Percentiles rank a stretch among this genome's conserved stretches.
Evolutionary conservation across 345 rosid species (phyloP).

Genomic region (Populus alba): DNA sequence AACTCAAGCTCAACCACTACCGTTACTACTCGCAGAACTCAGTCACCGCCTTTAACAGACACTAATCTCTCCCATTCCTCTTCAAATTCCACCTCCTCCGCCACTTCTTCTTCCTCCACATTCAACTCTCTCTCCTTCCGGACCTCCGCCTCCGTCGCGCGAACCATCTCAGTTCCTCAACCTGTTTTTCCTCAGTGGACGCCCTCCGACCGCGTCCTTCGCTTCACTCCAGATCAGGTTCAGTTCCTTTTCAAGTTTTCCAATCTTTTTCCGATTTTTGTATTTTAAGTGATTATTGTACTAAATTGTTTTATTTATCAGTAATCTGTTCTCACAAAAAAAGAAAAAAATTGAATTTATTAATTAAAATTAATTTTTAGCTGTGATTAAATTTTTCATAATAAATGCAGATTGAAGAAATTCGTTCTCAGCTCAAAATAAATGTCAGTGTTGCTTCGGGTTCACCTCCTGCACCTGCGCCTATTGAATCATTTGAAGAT

Average conservation of each 20-base stretch:
- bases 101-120: background rate
- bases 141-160: background rate
- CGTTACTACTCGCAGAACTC: background rate
- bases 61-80: constrained; percentile 9
- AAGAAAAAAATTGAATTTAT: background rate
- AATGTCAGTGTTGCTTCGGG: constrained; percentile 33
- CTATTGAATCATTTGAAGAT: constrained; percentile 37
- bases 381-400: background rate
- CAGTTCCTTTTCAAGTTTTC: background rate
- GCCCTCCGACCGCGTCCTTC: constrained; percentile 43
- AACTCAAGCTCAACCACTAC: constrained; percentile 9
- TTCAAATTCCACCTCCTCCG: constrained; percentile 9
- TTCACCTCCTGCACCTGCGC: constrained; percentile 32
- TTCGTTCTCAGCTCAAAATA: constrained; percentile 33
- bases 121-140: constrained; percentile 16
- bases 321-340: background rate
- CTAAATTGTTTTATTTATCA: background rate
- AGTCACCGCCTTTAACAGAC: constrained; percentile 19
- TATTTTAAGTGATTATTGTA: background rate
- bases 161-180: constrained; percentile 23
- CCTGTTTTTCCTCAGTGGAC: constrained; percentile 33
- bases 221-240: constrained; percentile 31
- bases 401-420: constrained; percentile 32
- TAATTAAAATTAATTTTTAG: background rate
- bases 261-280: background rate